Percentiles rank a stretch among this genome's conserved stretches.
Evolutionary conservation across 2,329 filamentous ascomycete species (phyloP).

Genomic region (Aspergillus caelatus): DNA sequence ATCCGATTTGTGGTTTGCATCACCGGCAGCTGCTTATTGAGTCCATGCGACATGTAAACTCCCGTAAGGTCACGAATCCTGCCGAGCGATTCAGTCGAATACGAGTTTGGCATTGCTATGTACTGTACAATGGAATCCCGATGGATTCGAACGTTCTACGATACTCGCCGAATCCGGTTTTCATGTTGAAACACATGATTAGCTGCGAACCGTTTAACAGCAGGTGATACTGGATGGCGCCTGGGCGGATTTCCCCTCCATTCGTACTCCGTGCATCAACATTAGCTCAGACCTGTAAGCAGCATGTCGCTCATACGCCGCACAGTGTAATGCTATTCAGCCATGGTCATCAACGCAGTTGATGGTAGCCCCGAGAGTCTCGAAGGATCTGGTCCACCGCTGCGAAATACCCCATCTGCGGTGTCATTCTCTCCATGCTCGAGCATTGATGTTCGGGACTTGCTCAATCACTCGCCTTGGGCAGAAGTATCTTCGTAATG

Average conservation of each 20-base stretch:
- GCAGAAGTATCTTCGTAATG: neutral
- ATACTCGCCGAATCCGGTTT: neutral
- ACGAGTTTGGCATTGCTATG: neutral
- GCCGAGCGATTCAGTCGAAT: neutral
- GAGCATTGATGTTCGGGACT: neutral
- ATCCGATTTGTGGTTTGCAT: neutral
- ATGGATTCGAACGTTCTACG: neutral
- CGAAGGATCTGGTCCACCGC: neutral
- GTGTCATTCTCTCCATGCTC: neutral
- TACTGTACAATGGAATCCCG: neutral
- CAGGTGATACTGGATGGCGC: neutral
- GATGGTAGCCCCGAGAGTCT: neutral
- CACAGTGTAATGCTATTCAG: neutral
- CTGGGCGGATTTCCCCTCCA: neutral
- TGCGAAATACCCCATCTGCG: too few species aligned
- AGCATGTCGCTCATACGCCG: neutral
- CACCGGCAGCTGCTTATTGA: neutral
- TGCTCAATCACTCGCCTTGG: neutral
- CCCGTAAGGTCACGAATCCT: neutral
- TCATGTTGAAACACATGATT: neutral
- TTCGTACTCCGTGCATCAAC: neutral
- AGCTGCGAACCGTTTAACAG: neutral
- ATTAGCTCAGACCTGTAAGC: neutral
- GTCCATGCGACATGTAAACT: neutral
- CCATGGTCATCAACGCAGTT: neutral